Conservation (phyloP, 306 rosid genomes). For the Vicia sativa region DNA sequence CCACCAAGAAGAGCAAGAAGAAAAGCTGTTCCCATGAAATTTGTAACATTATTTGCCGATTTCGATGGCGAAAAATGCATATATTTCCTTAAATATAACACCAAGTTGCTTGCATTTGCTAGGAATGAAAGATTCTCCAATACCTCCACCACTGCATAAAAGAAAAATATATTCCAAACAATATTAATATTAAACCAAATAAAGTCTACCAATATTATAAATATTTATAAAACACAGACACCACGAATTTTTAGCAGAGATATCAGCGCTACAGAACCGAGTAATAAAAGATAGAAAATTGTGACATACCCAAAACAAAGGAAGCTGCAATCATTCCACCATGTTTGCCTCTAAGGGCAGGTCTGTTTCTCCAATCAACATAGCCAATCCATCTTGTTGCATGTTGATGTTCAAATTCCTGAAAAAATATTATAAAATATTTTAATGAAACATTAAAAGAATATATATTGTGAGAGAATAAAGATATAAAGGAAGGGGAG, state of each 20-base stretch:
- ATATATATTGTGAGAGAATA: not conserved
- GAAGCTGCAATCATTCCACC: conserved; percentile 93
- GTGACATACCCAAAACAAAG: conserved; percentile 67
- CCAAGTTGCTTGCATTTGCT: conserved; percentile 98
- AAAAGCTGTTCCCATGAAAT: conserved; percentile 95
- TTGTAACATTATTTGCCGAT: conserved; percentile 87
- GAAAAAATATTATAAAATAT: not conserved
- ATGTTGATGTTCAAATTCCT: conserved; percentile 56
- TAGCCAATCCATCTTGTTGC: conserved; percentile 74
- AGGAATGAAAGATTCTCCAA: conserved; percentile 88
- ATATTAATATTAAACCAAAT: not conserved
- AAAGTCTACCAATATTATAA: not conserved
- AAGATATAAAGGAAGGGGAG: not conserved
- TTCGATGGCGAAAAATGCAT: conserved; percentile 86
- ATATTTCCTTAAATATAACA: conserved; percentile 53
- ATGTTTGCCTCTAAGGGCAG: conserved; percentile 73
- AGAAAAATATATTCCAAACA: not conserved
- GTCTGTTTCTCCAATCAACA: conserved; percentile 75
- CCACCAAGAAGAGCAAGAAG: conserved; percentile 97
- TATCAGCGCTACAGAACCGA: not conserved
- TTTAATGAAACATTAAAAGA: not conserved
- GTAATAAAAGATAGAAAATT: not conserved
- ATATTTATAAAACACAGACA: too few relatives aligned
- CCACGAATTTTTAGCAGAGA: too few relatives aligned
- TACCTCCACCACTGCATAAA: conserved; percentile 74